A percentile compares a stretch with the other conserved stretches of the same genome.
Conservation (phyloP, 2,329 filamentous ascomycete genomes). For the Xylariaceae sp. region DNA sequence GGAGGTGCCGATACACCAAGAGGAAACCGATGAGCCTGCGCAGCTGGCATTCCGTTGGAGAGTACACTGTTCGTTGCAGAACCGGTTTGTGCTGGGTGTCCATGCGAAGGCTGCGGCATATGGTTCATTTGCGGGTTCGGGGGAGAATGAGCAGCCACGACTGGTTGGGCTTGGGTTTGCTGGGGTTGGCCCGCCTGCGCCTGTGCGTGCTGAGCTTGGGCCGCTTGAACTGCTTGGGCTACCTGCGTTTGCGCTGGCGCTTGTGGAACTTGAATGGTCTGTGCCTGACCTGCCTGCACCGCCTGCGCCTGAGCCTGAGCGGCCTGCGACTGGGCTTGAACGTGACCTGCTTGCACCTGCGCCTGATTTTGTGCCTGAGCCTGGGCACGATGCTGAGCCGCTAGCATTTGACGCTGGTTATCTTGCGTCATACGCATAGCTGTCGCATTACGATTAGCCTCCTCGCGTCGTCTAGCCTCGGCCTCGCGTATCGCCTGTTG, state of each 20-base stretch:
- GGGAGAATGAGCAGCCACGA: conserved; percentile 31
- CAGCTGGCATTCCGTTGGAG: conserved; percentile 39
- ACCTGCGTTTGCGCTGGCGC: not conserved
- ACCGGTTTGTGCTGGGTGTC: conserved; percentile 41
- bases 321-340: conserved; percentile 10
- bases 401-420: conserved; percentile 12
- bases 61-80: conserved; percentile 34
- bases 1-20: conserved; percentile 56
- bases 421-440: conserved; percentile 11
- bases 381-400: conserved; percentile 13
- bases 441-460: conserved; percentile 16
- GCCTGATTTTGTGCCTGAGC: conserved; percentile 3
- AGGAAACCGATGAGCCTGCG: conserved; percentile 44
- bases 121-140: conserved; percentile 29
- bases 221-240: not conserved
- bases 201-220: not conserved
- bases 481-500: conserved; percentile 34
- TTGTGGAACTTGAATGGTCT: conserved; percentile 14
- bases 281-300: conserved; percentile 18
- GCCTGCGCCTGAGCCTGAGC: conserved; percentile 8
- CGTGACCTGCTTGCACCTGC: conserved; percentile 5
- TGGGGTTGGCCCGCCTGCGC: too few species aligned
- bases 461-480: conserved; percentile 25
- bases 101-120: conserved; percentile 39
- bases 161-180: not conserved